Evolutionary conservation across 768 basidiomycete genomes (phyloP), one percentile per base, ranked within the genome.

Genomic region (Podaxis mareebaensis): DNA sequence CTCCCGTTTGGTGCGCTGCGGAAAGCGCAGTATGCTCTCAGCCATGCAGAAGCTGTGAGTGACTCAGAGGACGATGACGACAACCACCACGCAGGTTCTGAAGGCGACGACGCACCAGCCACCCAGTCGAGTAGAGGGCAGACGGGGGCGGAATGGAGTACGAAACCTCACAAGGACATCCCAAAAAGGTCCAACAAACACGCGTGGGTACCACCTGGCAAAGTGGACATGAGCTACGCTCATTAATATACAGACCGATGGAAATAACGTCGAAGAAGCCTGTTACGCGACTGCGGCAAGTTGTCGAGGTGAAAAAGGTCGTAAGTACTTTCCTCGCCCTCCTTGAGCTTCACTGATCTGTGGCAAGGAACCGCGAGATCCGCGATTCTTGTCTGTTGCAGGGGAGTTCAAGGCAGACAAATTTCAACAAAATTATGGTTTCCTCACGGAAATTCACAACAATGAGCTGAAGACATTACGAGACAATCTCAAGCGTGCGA

Each of bases 261-360:
- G 93, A 94, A 67, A 79, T 92, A 58, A 89, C 91, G 15, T 93
- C 95, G 0, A 97, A 95, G 74, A 84, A 83, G 68, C 93, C 92
- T 1, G 92, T 96, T 15, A 85, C 89, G 5, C 85, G 95, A 22
- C 81, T 81, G 58, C 78, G 93, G 61, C 79, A 78, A 10, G 88
- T 91, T 0, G 83, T 95, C 3, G 90, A 94, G 67, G 80, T 85
- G 13, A 80, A 83, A 42, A 84, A 86, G 65, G 70, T 81, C 48
- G 94, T 92, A 70, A 62, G 90, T 72, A 30, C 48, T 7, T 39
- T 12, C 2, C 28, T 53, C 58, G 55, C 56, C 56, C 48, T 46
- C 64, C 30, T 42, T 15, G 44, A 4, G 22, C 30, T 49, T 26
- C 53, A 49, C 62, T 67, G 5, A 65, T 52, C 17, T 33, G 49